Evolutionary conservation across 371 early-diverging fungal species (phyloP).

Genomic region (Apophysomyces ossiformis): DNA sequence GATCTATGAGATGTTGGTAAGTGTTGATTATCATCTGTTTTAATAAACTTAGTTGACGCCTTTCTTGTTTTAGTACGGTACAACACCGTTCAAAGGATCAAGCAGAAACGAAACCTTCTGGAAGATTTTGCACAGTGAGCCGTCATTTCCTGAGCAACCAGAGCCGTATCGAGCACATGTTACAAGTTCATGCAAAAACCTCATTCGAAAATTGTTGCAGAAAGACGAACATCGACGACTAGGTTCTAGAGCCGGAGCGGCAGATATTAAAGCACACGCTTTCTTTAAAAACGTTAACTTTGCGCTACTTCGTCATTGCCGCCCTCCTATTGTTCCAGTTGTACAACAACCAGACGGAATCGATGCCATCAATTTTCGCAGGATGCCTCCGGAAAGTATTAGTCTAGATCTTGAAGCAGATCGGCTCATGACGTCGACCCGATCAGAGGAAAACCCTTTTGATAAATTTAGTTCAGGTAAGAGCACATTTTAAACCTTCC

Average conservation of each 20-base stretch:
- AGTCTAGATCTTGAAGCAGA: slow-evolving; percentile 67
- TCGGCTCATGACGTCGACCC: slow-evolving; percentile 32
- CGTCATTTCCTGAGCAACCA: slow-evolving; percentile 71
- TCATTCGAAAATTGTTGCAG: slow-evolving; percentile 83
- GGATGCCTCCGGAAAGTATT: slow-evolving; percentile 64
- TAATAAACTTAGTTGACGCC: not conserved
- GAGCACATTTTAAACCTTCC: slow-evolving; percentile 16
- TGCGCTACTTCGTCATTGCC: slow-evolving; percentile 85
- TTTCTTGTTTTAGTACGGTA: slow-evolving; percentile 66
- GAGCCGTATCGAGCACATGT: slow-evolving; percentile 34
- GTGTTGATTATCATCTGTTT: slow-evolving; percentile 8
- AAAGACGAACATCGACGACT: slow-evolving; percentile 89
- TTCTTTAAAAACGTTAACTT: slow-evolving; percentile 94
- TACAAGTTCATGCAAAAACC: slow-evolving; percentile 65
- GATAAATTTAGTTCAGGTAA: slow-evolving; percentile 73
- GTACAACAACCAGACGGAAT: slow-evolving; percentile 57
- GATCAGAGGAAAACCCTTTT: slow-evolving; percentile 56
- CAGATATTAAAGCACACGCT: slow-evolving; percentile 91
- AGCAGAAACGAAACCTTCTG: slow-evolving; percentile 86
- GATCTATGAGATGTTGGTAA: slow-evolving; percentile 94
- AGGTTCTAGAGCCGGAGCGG: slow-evolving; percentile 89
- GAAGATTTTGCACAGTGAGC: slow-evolving; percentile 80
- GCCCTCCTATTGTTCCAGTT: slow-evolving; percentile 91
- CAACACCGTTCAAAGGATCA: slow-evolving; percentile 94
- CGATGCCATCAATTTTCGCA: slow-evolving; percentile 74